Evolutionary conservation across 1,284 basidiomycete genomes (phyloP).

Genomic region (Flammula alnicola): DNA sequence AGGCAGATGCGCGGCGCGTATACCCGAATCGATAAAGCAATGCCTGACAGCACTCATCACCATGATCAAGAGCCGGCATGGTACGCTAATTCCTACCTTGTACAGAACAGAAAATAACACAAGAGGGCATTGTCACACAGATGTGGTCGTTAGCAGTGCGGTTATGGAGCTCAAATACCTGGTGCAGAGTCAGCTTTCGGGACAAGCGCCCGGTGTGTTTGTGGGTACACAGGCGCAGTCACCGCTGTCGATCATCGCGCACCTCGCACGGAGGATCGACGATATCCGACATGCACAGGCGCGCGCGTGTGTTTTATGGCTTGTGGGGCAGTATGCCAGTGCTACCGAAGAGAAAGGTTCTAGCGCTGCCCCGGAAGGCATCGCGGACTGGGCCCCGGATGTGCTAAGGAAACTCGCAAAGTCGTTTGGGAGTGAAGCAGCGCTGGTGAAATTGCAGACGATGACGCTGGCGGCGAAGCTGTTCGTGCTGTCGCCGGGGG

Average conservation of each 20-base stretch:
- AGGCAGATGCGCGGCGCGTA: constrained; percentile 70
- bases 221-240: constrained; percentile 43
- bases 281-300: constrained; percentile 81
- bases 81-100: constrained; percentile 39
- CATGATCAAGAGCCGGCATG: constrained; percentile 78
- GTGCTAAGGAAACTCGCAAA: constrained; percentile 79
- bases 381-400: constrained; percentile 83
- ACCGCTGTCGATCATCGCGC: constrained; percentile 71
- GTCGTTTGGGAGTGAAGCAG: constrained; percentile 68
- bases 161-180: constrained; percentile 86
- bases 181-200: constrained; percentile 69
- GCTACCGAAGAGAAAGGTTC: constrained; percentile 32
- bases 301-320: constrained; percentile 86
- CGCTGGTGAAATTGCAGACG: constrained; percentile 79
- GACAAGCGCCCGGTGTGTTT: constrained; percentile 32
- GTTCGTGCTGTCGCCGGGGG: constrained; percentile 66
- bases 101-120: neutral
- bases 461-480: constrained; percentile 86
- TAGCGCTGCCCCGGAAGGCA: constrained; percentile 32
- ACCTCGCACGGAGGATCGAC: constrained; percentile 76
- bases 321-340: constrained; percentile 85
- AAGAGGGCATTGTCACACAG: constrained; percentile 49
- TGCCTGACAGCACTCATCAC: constrained; percentile 78
- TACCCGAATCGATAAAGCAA: constrained; percentile 70
- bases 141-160: constrained; percentile 74